A percentile compares a stretch with the other conserved stretches of the same genome.
Conservation (phyloP, 2,329 filamentous ascomycete genomes). For the Didymella pomorum region DNA sequence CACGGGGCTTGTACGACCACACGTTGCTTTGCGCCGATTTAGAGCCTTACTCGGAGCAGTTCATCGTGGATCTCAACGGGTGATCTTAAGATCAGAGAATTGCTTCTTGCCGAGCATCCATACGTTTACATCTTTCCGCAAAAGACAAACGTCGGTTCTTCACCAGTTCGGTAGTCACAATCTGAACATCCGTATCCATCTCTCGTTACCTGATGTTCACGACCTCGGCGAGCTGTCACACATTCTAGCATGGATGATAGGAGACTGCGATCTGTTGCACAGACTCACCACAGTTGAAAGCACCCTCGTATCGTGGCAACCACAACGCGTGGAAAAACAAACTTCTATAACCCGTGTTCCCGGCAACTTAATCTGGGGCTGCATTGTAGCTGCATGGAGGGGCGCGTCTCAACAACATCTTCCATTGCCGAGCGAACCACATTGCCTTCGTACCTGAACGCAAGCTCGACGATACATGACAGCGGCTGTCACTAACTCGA, state of each 20-base stretch:
- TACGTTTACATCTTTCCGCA: not conserved
- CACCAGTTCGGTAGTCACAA: not conserved
- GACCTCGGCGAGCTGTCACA: not conserved
- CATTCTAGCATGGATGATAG: not conserved
- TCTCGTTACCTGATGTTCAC: not conserved
- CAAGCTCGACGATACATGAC: not conserved
- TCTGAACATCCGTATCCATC: not conserved
- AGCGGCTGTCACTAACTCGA: not conserved
- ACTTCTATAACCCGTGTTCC: not conserved
- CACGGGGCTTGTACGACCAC: not conserved
- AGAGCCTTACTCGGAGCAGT: not conserved
- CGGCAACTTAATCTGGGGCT: conserved; percentile 7
- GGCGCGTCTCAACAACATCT: conserved; percentile 1
- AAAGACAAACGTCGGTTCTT: not conserved
- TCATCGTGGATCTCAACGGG: not conserved
- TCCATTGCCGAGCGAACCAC: not conserved
- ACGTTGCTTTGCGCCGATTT: not conserved
- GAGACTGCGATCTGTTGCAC: conserved; percentile 3
- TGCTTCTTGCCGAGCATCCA: not conserved
- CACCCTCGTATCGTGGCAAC: conserved; percentile 5
- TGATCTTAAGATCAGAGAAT: not conserved
- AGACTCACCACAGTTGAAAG: conserved; percentile 6
- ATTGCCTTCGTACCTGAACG: not conserved
- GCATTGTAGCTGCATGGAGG: conserved; percentile 16
- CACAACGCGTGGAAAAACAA: conserved; percentile 9